Percentiles rank a stretch among this genome's conserved stretches.
phyloP scores from a whole-genome alignment of 148 eudicot genomes.

The Rhododendron williamsianum region DNA sequence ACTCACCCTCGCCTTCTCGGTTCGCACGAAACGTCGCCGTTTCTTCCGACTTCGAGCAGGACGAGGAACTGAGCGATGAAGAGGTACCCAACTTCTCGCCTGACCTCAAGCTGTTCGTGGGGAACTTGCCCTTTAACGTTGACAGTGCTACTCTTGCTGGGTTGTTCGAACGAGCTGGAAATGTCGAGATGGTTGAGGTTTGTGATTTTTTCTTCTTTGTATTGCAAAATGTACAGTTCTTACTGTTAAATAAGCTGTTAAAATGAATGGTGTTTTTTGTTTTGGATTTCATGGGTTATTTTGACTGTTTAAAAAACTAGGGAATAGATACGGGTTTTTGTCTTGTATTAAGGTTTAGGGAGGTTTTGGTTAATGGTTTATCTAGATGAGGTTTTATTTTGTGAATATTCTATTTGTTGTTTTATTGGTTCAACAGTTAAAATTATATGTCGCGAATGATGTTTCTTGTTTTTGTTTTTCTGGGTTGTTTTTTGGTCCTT shows the following conservation, averaged over 20 bases:
- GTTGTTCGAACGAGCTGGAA: constrained; percentile 62
- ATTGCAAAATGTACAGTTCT: neutral
- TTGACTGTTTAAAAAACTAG: neutral
- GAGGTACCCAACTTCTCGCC: constrained; percentile 42
- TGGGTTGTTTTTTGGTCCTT: neutral
- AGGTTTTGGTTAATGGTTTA: neutral
- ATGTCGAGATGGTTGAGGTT: constrained; percentile 95
- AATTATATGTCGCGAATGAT: neutral
- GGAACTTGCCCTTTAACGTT: constrained; percentile 72
- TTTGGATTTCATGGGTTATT: neutral
- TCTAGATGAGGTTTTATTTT: neutral
- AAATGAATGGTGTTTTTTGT: neutral
- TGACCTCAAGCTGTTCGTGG: constrained; percentile 73
- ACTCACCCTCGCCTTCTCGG: constrained; percentile 5
- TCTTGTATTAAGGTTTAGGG: neutral
- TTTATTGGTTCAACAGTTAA: neutral
- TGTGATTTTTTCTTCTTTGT: neutral
- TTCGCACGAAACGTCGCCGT: constrained; percentile 42
- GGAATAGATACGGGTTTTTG: neutral
- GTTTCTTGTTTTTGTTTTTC: neutral
- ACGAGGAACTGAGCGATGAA: constrained; percentile 26
- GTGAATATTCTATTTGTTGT: neutral
- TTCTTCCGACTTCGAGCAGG: constrained; percentile 51
- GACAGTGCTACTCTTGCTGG: constrained; percentile 83
- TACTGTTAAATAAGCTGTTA: neutral